Evolutionary conservation across 1,139 yeast genomes (phyloP), one percentile per base, ranked within the genome.

Genomic region (Yamadazyma oceani): DNA sequence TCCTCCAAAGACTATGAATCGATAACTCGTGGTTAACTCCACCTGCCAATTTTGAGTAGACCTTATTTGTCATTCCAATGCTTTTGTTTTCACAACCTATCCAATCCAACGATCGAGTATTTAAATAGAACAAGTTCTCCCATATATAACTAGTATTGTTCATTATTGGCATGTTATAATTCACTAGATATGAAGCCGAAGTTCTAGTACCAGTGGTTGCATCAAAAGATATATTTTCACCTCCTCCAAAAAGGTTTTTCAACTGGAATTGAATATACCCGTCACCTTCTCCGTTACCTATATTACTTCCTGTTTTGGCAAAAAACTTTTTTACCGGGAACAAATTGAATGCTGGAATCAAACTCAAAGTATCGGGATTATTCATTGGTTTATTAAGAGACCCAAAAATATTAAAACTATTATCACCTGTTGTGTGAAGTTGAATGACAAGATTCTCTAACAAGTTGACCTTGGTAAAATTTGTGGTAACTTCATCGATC

Each of bases 241-340:
- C 97, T 2, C 96, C 96, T 0, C 96, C 96, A 60, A 89, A 80
- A 9, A 87, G 62, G 56, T 92, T 90, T 37, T 80, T 74, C 56
- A 85, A 67, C 54, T 84, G 89, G 44, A 86, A 76, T 35, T 85
- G 83, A 32, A 88, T 73, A 53, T 88, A 87, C 2, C 96, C 97
- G 55, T 86, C 95, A 21, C 97, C 97, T 65, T 89, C 96, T 19
- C 95, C 95, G 55, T 90, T 90, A 2, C 97, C 97, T 4, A 90
- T 78, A 58, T 85, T 89, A 5, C 96, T 90, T n/a, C 96, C 97
- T 2, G 96, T 86, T 53, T 83, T 84, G 43, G 94, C 89, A 44
- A 76, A 76, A 53, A 85, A 83, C 48, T 69, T 72, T 48, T 84
- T 82, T 2, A 75, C 73, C 0, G 94, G 94, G 10, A 70, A 44